A percentile compares a stretch with the other conserved stretches of the same genome.
Conservation (phyloP, 2,329 filamentous ascomycete genomes). For the Periconia digitata region DNA sequence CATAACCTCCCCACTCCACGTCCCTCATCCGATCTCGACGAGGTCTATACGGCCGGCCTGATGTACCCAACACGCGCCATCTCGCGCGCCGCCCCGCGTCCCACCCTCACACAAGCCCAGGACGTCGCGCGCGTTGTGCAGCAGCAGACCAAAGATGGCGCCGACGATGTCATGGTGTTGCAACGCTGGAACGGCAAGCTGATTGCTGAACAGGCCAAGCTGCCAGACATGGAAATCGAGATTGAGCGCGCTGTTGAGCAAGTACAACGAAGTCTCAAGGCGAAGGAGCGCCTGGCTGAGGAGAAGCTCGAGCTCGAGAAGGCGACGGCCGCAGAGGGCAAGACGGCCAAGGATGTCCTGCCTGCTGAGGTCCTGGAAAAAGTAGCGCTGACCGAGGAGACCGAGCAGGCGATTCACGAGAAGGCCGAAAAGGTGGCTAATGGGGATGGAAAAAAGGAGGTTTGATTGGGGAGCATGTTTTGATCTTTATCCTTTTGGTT, state of each 20-base stretch:
- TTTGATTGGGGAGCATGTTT: not conserved
- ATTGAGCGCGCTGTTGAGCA: conserved; percentile 55
- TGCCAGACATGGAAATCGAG: conserved; percentile 57
- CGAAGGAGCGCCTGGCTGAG: conserved; percentile 37
- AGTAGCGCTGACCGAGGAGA: conserved; percentile 17
- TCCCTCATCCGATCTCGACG: conserved; percentile 70
- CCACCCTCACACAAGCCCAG: conserved; percentile 41
- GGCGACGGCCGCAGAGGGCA: conserved; percentile 27
- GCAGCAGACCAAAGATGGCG: conserved; percentile 43
- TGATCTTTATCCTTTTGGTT: too few species aligned
- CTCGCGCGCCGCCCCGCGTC: conserved; percentile 42
- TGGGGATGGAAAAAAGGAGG: conserved; percentile 5
- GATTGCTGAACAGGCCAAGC: conserved; percentile 51
- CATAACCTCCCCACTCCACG: conserved; percentile 68
- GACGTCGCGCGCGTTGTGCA: conserved; percentile 43
- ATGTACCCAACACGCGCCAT: conserved; percentile 46
- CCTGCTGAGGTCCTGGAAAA: conserved; percentile 29
- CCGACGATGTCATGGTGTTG: conserved; percentile 52
- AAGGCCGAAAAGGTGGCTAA: conserved; percentile 10
- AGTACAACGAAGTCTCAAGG: conserved; percentile 49
- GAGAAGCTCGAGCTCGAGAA: conserved; percentile 42
- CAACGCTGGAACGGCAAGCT: conserved; percentile 54
- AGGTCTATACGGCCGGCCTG: conserved; percentile 65
- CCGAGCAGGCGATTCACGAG: conserved; percentile 5
- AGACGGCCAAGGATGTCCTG: conserved; percentile 31